Percentiles rank a stretch among this genome's conserved stretches.
Evolutionary conservation across 805 yeast genomes (phyloP).

Genomic region (Jamesozyma jinghongensis): DNA sequence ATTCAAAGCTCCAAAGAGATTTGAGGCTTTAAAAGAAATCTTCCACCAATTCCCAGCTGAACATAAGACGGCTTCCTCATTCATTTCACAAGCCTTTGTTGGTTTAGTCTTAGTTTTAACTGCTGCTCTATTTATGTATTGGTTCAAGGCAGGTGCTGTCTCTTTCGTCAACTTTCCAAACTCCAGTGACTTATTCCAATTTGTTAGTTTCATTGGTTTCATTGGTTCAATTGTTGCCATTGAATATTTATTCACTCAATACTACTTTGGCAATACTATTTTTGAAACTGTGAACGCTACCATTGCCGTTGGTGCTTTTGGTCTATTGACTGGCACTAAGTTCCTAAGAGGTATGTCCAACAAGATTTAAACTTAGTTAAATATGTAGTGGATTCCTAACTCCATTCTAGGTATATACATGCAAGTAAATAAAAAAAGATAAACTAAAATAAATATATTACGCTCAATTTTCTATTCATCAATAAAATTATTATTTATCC

Average conservation of each 20-base stretch:
- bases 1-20: conserved; percentile 16
- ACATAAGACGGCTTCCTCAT: conserved; percentile 43
- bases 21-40: conserved; percentile 52
- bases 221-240: conserved; percentile 21
- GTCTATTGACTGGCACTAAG: conserved; percentile 55
- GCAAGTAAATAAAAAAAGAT: neutral
- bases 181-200: conserved; percentile 11
- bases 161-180: conserved; percentile 22
- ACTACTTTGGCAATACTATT: conserved; percentile 27
- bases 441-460: neutral
- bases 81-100: conserved; percentile 45
- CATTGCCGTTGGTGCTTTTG: conserved; percentile 40
- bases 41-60: conserved; percentile 49
- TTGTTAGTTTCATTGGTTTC: conserved; percentile 19
- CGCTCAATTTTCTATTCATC: conserved; percentile 11
- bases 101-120: conserved; percentile 36
- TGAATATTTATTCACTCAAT: conserved; percentile 24
- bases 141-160: conserved; percentile 31
- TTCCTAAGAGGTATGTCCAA: conserved; percentile 39
- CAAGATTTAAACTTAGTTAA: conserved; percentile 1
- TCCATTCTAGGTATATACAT: conserved; percentile 1
- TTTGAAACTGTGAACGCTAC: conserved; percentile 24
- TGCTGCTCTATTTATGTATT: conserved; percentile 35
- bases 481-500: conserved; percentile 43
- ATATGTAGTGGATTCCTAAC: neutral